Evolutionary conservation across 2,329 filamentous ascomycete species (phyloP).

Genomic region (Diaporthe sp.): DNA sequence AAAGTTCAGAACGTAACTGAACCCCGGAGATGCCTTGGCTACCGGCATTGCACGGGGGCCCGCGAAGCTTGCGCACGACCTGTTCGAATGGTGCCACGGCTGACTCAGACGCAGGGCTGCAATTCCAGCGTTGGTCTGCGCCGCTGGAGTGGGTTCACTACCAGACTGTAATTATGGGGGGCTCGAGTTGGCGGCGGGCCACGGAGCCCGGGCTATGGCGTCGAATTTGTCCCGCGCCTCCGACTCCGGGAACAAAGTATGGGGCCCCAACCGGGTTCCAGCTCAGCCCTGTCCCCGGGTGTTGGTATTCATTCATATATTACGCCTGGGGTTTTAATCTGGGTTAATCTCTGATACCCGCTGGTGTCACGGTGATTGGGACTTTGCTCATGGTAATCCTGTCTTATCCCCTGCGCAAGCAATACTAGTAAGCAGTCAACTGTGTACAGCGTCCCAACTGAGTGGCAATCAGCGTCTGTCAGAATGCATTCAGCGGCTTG

Average conservation of each 20-base stretch:
- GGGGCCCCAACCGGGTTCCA: not conserved
- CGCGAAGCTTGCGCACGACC: not conserved
- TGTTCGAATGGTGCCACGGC: not conserved
- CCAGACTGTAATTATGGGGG: not conserved
- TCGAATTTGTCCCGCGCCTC: constrained; percentile 2
- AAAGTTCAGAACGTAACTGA: not conserved
- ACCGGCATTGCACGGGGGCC: not conserved
- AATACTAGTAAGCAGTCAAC: not conserved
- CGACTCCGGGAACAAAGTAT: constrained; percentile 5
- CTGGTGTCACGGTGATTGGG: not conserved
- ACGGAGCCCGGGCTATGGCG: constrained; percentile 19
- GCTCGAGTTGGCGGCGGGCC: not conserved
- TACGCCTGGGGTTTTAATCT: not conserved
- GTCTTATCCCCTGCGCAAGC: not conserved
- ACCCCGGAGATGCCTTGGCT: not conserved
- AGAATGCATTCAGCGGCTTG: not conserved
- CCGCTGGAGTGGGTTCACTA: not conserved
- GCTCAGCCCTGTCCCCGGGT: not conserved
- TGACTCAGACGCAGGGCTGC: constrained; percentile 11
- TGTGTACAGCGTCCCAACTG: not conserved
- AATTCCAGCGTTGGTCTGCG: not conserved
- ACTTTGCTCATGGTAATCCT: not conserved
- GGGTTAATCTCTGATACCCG: not conserved
- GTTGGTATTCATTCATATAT: not conserved
- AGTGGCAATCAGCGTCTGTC: not conserved